These are phyloP conservation scores for Phycomyces blakesleeanus DNA, from an alignment of 192 early-diverging fungal genomes.

Conservation along the genomic window DNA sequence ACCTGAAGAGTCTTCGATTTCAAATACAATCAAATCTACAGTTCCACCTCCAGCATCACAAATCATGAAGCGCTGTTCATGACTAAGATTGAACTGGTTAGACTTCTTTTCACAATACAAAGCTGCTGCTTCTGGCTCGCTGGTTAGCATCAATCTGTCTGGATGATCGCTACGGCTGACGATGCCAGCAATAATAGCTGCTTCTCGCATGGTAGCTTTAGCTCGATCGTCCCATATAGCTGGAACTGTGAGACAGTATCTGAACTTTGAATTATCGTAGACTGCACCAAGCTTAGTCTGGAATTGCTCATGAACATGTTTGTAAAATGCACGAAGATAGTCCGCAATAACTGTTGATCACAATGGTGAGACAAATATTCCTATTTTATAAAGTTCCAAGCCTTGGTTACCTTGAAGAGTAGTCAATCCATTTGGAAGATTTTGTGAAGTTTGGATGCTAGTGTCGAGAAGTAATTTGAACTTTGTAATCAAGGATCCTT, in stretches of 20 bases:
- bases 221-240: slow-evolving; percentile 50
- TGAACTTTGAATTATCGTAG: not conserved
- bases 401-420: slow-evolving; percentile 22
- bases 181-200: slow-evolving; percentile 39
- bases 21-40: slow-evolving; percentile 51
- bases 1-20: slow-evolving; percentile 27
- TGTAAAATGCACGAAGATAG: slow-evolving; percentile 43
- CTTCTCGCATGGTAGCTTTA: slow-evolving; percentile 43
- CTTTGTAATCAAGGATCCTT: slow-evolving; percentile 36
- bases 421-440: slow-evolving; percentile 45
- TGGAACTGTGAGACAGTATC: slow-evolving; percentile 44
- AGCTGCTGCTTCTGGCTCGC: slow-evolving; percentile 46
- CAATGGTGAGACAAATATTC: no score
- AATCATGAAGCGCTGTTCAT: slow-evolving; percentile 45
- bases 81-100: slow-evolving; percentile 36
- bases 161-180: slow-evolving; percentile 29
- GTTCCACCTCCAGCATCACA: slow-evolving; percentile 53
- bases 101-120: slow-evolving; percentile 47
- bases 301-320: slow-evolving; percentile 39
- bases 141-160: slow-evolving; percentile 40
- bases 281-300: slow-evolving; percentile 23
- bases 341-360: slow-evolving; percentile 37
- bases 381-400: no score
- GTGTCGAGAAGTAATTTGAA: slow-evolving; percentile 51
- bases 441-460: slow-evolving; percentile 30